These are phyloP conservation scores for Monsonia emarginata DNA, from an alignment of 441 rosid species.

Conservation along the genomic window DNA sequence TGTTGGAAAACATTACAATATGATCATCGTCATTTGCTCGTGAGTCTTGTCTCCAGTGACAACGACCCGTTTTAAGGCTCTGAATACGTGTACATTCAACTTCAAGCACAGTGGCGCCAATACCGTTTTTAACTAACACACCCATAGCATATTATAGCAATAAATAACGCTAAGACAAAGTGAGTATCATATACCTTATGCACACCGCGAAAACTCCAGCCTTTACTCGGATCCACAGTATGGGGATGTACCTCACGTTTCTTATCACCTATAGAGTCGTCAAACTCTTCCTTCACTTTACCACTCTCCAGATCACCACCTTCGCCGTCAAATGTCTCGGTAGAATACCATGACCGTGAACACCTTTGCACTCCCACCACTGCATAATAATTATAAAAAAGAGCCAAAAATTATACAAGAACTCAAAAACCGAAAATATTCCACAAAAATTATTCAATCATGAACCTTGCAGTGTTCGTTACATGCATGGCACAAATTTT, in stretches of 20 bases:
- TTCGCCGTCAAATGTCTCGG: conserved; percentile 26
- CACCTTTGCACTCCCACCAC: conserved; percentile 31
- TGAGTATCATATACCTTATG: conserved; percentile 56
- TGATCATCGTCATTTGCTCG: background rate
- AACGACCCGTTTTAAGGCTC: background rate
- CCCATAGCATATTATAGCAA: background rate
- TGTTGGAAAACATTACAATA: too few species aligned
- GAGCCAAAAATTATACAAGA: background rate
- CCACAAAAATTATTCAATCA: background rate
- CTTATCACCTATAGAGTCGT: conserved; percentile 23
- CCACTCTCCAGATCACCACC: conserved; percentile 19
- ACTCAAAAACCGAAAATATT: background rate
- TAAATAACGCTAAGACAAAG: too few species aligned
- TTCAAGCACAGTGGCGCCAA: background rate
- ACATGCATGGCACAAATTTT: background rate
- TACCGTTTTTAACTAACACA: background rate
- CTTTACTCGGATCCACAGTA: conserved; percentile 77
- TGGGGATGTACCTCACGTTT: conserved; percentile 54
- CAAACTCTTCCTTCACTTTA: conserved; percentile 32
- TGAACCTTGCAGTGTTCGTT: too few species aligned
- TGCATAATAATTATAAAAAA: conserved; percentile 19
- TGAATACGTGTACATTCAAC: background rate
- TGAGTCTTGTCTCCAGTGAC: background rate
- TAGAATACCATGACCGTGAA: conserved; percentile 42
- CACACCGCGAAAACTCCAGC: conserved; percentile 89